These are phyloP conservation scores for Phanerochaete carnosa DNA, from an alignment of 768 basidiomycete species.

Conservation along the genomic window DNA sequence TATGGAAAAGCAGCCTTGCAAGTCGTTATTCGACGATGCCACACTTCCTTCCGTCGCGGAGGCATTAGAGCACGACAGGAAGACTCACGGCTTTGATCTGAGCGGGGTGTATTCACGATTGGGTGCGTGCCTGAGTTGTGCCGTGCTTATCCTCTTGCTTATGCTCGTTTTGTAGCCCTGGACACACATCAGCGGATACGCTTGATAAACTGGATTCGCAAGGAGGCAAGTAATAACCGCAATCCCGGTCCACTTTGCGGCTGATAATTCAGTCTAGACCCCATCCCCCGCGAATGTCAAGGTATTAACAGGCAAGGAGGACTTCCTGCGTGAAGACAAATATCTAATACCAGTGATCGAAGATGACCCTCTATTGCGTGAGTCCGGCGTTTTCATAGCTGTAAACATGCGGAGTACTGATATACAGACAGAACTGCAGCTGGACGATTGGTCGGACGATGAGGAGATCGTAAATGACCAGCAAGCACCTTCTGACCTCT, in stretches of 20 bases:
- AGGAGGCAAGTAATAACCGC: slow-evolving; percentile 43
- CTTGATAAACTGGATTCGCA: slow-evolving; percentile 85
- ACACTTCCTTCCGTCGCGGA: slow-evolving; percentile 55
- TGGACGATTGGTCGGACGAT: slow-evolving; percentile 78
- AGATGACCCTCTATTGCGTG: slow-evolving; percentile 89
- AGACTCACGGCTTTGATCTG: slow-evolving; percentile 61
- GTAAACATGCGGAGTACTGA: background rate
- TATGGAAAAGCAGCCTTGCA: slow-evolving; percentile 46
- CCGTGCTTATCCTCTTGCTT: background rate
- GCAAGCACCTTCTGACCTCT: slow-evolving; percentile 27
- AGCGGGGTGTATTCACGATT: slow-evolving; percentile 45
- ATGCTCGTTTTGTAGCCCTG: slow-evolving; percentile 43
- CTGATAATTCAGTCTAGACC: slow-evolving; percentile 39
- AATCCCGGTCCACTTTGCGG: background rate
- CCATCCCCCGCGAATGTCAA: slow-evolving; percentile 41
- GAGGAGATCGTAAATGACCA: slow-evolving; percentile 40
- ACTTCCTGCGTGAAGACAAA: slow-evolving; percentile 69
- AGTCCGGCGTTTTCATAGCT: slow-evolving; percentile 25
- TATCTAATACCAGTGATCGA: slow-evolving; percentile 80
- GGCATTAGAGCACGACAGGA: slow-evolving; percentile 60
- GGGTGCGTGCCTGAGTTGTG: slow-evolving; percentile 39
- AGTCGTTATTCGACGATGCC: slow-evolving; percentile 73
- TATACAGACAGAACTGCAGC: slow-evolving; percentile 50
- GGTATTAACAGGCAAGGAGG: slow-evolving; percentile 53
- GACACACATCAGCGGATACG: slow-evolving; percentile 80